Evolutionary conservation across 2,329 filamentous ascomycete species (phyloP).

Genomic region (Pyrenochaeta sp.): DNA sequence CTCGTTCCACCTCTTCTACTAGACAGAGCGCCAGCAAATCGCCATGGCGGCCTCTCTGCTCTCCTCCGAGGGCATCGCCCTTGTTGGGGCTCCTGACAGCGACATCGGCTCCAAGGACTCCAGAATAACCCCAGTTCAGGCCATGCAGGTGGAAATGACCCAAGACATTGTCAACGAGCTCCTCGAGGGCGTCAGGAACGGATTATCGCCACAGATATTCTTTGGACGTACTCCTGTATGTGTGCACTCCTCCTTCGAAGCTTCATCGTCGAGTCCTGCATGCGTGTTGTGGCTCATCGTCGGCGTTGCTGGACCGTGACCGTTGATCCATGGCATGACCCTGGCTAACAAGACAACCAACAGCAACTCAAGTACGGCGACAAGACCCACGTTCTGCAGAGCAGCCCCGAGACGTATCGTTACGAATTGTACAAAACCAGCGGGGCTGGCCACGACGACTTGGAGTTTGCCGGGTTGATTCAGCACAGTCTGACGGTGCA

Average conservation of each 20-base stretch:
- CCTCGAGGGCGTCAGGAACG: conserved; percentile 45
- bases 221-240: conserved; percentile 52
- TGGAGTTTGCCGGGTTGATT: conserved; percentile 64
- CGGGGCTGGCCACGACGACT: conserved; percentile 42
- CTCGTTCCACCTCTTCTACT: conserved; percentile 32
- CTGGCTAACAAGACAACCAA: conserved; percentile 39
- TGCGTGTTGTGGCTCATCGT: conserved; percentile 12
- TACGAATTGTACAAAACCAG: conserved; percentile 64
- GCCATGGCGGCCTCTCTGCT: conserved; percentile 42
- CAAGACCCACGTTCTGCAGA: conserved; percentile 63
- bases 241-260: conserved; percentile 19
- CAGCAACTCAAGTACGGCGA: conserved; percentile 65
- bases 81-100: conserved; percentile 49
- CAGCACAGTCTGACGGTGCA: conserved; percentile 64
- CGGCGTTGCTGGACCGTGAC: conserved; percentile 13
- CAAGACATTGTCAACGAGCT: conserved; percentile 52
- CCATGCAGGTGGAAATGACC: conserved; percentile 53
- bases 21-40: conserved; percentile 13
- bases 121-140: conserved; percentile 41
- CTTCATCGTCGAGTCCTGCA: conserved; percentile 6
- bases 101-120: conserved; percentile 42
- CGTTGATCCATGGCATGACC: conserved; percentile 23
- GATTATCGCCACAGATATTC: conserved; percentile 47
- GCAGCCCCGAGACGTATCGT: conserved; percentile 60
- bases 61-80: conserved; percentile 42